Base-by-base conservation (phyloP, 805 yeast genomes). In the Sugiyamaella marilandica region DNA sequence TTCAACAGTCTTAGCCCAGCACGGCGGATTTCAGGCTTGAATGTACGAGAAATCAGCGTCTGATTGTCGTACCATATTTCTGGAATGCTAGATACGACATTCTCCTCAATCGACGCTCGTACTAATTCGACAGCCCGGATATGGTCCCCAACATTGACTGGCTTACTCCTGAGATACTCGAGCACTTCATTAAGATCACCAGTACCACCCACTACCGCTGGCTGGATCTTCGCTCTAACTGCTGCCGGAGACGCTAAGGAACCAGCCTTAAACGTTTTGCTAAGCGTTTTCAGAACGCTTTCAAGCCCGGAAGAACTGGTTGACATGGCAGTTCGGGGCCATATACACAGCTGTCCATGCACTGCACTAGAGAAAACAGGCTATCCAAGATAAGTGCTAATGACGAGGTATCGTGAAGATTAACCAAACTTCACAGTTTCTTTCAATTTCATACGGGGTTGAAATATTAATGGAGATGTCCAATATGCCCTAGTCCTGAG, bases 11-110 rank as follows among this genome's bases (percentile, higher is more conserved):
- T 65, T 33, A 87, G 65, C 0, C 83, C 82, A 0, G 78, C 76
- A 32, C 76, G 67, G 26, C 84, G 68, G 2, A 73, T 65, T 14
- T 68, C 71, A 0, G 65, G 52, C 18, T 60, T 61, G n/a, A 64
- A 65, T 32, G 61, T 64, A 2, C 65, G 63, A 5, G 70, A 70
- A 48, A 86, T 73, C 64, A 84, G 67, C 48, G 76, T 79, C 54
- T 78, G 71, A 0, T 85, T 83, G 49, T 82, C 69, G 64, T 83
- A 81, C 96, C 96, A 88, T 1, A 87, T 74, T 56, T 85, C 90
- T 0, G 87, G 82, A 2, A 87, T 74, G 2, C 85, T 77, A 0
- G 83, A 74, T 2, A 82, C 75, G 2, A 83, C 71, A 47, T 74
- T 75, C 46, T 74, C 77, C 19, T 75, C 75, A 1, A 87, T 66